Evolutionary conservation across 2,329 filamentous ascomycete genomes (phyloP).

Genomic region (Colletotrichum sublineola): DNA sequence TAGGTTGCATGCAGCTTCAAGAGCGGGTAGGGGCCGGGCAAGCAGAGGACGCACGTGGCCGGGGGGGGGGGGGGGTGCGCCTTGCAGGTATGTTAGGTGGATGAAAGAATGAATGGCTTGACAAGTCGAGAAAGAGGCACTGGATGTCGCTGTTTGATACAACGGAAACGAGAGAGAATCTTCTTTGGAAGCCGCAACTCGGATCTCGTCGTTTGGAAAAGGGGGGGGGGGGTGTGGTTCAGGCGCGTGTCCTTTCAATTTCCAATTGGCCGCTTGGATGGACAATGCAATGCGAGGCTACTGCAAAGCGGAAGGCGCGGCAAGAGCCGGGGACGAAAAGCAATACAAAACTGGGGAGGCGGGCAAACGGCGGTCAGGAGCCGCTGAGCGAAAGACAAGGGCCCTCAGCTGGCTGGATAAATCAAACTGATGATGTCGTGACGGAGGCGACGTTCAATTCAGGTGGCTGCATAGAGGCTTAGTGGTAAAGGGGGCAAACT

Average conservation of each 20-base stretch:
- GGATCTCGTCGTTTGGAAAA: slow-evolving; percentile 13
- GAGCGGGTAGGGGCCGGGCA: neutral
- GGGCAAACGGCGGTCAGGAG: slow-evolving; percentile 15
- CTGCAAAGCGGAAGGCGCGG: slow-evolving; percentile 8
- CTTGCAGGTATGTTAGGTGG: neutral
- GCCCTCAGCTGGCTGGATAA: neutral
- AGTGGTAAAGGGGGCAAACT: slow-evolving; percentile 18
- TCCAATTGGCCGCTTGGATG: slow-evolving; percentile 34
- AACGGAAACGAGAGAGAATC: slow-evolving; percentile 19
- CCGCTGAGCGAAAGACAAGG: neutral
- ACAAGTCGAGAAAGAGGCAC: neutral
- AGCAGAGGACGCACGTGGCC: neutral
- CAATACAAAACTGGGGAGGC: slow-evolving; percentile 5
- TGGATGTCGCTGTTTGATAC: slow-evolving; percentile 12
- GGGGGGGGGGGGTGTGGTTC: neutral
- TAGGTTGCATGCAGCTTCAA: slow-evolving; percentile 2
- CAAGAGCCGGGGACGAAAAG: neutral
- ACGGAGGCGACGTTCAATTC: slow-evolving; percentile 21
- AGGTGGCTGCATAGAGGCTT: slow-evolving; percentile 20
- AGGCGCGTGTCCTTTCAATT: slow-evolving; percentile 30
- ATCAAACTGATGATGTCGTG: neutral
- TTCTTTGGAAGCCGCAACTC: slow-evolving; percentile 23
- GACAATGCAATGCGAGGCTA: slow-evolving; percentile 13
- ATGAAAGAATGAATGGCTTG: neutral
- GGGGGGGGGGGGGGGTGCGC: slow-evolving; percentile 1